These are phyloP conservation scores for Blumeria graminis DNA, from an alignment of 2,329 filamentous ascomycete genomes.

Conservation along the genomic window DNA sequence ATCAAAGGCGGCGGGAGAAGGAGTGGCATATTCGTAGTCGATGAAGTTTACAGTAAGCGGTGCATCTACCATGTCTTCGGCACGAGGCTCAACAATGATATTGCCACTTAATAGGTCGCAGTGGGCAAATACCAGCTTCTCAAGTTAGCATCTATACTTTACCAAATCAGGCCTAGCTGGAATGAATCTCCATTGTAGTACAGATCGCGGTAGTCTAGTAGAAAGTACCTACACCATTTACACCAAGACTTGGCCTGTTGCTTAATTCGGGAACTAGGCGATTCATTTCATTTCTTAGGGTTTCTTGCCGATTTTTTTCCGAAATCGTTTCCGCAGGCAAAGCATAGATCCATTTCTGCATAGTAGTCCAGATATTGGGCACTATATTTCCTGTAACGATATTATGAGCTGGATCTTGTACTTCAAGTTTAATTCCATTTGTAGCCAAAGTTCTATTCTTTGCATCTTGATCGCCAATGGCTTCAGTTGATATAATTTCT, in stretches of 20 bases:
- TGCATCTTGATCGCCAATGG: too few species aligned
- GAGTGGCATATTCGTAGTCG: slow-evolving; percentile 94
- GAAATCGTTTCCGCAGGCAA: slow-evolving; percentile 49
- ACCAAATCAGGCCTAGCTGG: background rate
- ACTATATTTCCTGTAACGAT: slow-evolving; percentile 41
- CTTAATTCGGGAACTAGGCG: slow-evolving; percentile 47
- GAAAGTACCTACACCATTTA: slow-evolving; percentile 36
- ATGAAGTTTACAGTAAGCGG: slow-evolving; percentile 55
- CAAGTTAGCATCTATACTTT: slow-evolving; percentile 7
- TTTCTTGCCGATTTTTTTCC: slow-evolving; percentile 40
- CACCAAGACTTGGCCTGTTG: slow-evolving; percentile 51
- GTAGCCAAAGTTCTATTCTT: slow-evolving; percentile 6
- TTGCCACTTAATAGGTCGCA: slow-evolving; percentile 94
- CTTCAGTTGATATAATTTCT: background rate
- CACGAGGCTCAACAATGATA: slow-evolving; percentile 53
- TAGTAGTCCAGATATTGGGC: slow-evolving; percentile 85
- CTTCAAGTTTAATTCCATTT: slow-evolving; percentile 6
- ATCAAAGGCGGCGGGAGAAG: slow-evolving; percentile 85
- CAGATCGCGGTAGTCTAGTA: background rate
- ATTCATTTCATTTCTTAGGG: slow-evolving; percentile 51
- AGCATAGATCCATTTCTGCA: slow-evolving; percentile 86
- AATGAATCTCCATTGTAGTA: too few species aligned
- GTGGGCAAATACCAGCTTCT: slow-evolving; percentile 70
- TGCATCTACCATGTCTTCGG: slow-evolving; percentile 14
- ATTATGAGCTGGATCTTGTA: slow-evolving; percentile 22